Evolutionary conservation across 345 rosid species (phyloP).

Genomic region (Eucalyptus urophylla): DNA sequence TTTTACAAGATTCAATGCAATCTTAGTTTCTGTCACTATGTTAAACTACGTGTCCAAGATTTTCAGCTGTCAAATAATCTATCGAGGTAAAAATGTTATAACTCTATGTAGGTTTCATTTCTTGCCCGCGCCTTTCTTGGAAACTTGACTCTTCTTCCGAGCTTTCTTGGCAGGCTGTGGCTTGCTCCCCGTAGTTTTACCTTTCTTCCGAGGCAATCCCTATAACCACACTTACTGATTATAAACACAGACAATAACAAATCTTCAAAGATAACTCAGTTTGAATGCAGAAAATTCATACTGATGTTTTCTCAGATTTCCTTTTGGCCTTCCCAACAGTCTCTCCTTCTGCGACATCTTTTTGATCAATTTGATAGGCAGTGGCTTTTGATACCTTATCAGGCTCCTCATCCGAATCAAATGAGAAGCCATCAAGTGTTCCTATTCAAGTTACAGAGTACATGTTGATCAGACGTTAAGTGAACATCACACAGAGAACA

Average conservation of each 20-base stretch:
- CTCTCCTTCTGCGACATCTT: constrained; percentile 34
- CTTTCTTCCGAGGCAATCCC: constrained; percentile 47
- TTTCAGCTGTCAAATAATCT: not conserved
- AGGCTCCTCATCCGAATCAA: constrained; percentile 80
- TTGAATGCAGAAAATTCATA: constrained; percentile 9
- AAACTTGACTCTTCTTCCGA: constrained; percentile 30
- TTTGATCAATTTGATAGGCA: constrained; percentile 37
- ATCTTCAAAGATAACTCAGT: not conserved
- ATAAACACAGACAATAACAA: not conserved
- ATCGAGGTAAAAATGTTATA: not conserved
- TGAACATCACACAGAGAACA: not conserved
- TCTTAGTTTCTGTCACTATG: not conserved
- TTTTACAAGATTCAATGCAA: not conserved
- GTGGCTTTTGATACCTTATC: constrained; percentile 38
- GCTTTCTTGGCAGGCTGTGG: constrained; percentile 43
- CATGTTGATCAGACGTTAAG: not conserved
- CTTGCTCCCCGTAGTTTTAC: constrained; percentile 41
- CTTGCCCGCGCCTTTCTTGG: constrained; percentile 32
- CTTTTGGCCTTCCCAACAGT: constrained; percentile 35
- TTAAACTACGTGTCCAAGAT: not conserved
- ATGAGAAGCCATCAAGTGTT: constrained; percentile 76
- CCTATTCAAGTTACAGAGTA: constrained; percentile 18
- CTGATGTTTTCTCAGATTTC: constrained; percentile 49
- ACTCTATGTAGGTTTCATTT: constrained; percentile 5
- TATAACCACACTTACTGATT: not conserved